These are phyloP conservation scores for Irpex lacteus DNA, from an alignment of 1,284 basidiomycete genomes.

Conservation along the genomic window DNA sequence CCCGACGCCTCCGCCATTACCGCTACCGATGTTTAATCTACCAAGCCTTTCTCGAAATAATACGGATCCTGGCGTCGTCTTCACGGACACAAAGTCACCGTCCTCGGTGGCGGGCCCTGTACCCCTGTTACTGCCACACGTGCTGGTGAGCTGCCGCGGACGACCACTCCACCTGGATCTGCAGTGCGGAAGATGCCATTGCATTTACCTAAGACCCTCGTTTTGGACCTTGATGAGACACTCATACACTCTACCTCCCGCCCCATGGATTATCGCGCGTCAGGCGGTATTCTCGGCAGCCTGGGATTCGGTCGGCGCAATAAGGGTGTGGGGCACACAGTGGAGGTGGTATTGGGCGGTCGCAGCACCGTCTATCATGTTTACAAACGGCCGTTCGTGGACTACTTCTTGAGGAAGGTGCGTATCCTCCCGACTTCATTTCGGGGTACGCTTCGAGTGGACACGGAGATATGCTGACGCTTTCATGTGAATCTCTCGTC, in stretches of 20 bases:
- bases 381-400: constrained; percentile 96
- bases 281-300: constrained; percentile 61
- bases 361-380: constrained; percentile 94
- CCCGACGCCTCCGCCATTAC: constrained; percentile 21
- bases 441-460: background rate
- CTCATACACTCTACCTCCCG: constrained; percentile 96
- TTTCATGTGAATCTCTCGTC: background rate
- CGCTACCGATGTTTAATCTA: constrained; percentile 6
- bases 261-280: constrained; percentile 50
- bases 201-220: constrained; percentile 80
- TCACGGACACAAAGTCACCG: constrained; percentile 20
- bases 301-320: constrained; percentile 55
- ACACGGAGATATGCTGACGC: background rate
- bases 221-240: constrained; percentile 96
- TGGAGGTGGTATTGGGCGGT: constrained; percentile 94
- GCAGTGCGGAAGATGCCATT: constrained; percentile 63
- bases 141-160: constrained; percentile 35
- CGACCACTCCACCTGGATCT: constrained; percentile 45
- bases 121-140: constrained; percentile 23
- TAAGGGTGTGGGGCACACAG: constrained; percentile 81
- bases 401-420: constrained; percentile 94
- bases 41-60: constrained; percentile 8
- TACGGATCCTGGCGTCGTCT: constrained; percentile 24
- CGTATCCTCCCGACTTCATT: constrained; percentile 24
- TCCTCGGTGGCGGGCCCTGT: constrained; percentile 16